Conservation (phyloP, 2,329 filamentous ascomycete genomes). For the Colletotrichum orbiculare region DNA sequence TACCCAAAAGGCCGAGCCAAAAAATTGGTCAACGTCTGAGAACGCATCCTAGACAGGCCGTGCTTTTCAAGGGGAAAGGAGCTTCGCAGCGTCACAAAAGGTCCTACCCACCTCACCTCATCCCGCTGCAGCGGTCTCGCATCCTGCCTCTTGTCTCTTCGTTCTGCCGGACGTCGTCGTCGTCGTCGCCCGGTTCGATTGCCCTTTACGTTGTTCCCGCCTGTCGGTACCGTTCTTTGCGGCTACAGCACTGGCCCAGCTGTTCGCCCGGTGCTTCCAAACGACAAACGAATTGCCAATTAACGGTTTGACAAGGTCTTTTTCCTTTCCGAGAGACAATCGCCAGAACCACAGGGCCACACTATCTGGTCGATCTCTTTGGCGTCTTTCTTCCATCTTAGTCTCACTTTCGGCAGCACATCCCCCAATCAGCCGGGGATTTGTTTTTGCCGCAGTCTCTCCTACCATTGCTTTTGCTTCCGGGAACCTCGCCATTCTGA, state of each 20-base stretch:
- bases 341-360: conserved; percentile 15
- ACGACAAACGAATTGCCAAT: not conserved
- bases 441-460: conserved; percentile 19
- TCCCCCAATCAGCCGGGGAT: conserved; percentile 9
- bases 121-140: not conserved
- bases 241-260: conserved; percentile 8
- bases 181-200: conserved; percentile 8
- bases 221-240: not conserved
- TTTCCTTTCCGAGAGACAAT: conserved; percentile 3
- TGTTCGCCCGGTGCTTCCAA: conserved; percentile 21
- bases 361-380: conserved; percentile 2
- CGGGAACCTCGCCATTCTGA: not conserved
- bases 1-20: conserved; percentile 32
- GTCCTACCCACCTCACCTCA: conserved; percentile 28
- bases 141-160: conserved; percentile 15
- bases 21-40: conserved; percentile 34
- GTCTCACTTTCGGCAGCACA: conserved; percentile 22
- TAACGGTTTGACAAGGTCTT: conserved; percentile 8
- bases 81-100: conserved; percentile 35
- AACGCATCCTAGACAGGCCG: conserved; percentile 24
- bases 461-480: not conserved
- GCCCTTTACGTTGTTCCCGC: not conserved
- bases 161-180: conserved; percentile 2
- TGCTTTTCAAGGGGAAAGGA: conserved; percentile 31
- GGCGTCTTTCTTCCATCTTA: conserved; percentile 1